Base-by-base conservation (phyloP, 495 filamentous ascomycete genomes). In the Aspergillus cristatus region DNA sequence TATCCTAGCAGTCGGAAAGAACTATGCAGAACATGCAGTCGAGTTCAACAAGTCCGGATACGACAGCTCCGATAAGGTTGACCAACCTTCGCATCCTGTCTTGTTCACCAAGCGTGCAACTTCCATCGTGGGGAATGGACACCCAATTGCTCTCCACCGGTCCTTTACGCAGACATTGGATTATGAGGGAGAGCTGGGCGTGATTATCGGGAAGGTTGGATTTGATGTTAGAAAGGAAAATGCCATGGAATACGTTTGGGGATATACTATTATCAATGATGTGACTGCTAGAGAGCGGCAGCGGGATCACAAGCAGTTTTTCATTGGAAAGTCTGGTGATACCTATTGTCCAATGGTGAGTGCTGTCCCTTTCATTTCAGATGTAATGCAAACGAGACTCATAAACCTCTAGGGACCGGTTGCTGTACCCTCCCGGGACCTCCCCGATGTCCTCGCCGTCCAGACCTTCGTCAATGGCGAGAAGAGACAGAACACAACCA, bases 401-500 rank as follows among this genome's bases (percentile, higher is more conserved):
- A 4, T 8, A 4, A 4, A 24, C 8, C 4, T 24, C 8, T 11
- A 67, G 63, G 71, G 71, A 5, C 71, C 72, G 1, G 51, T 75
- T 20, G 70, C 72, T 2, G 65, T 76, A n/a, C 71, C 69, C 1
- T 60, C 59, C 36, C 41, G 52, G 14, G 48, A 55, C 2, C 53
- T 76, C 3, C 81, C 81, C 0, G 71, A 77, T 40, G 63, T 55
- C 10, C 58, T 84, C 20, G 62, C 48, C 38, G 75, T 86, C 18
- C 53, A 54, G 35, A 81, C 78, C 3, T 72, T 70, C 45, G 45
- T 87, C 14, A 88, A 88, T 48, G 78, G 74, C 0, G 52, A 75
- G 46, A 63, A 59, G 13, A 67, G 82, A 3, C 84, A 89, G 58
- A 68, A 82, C 30, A 74, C 67, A 26, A 75, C 55, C 28, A 83